Evolutionary conservation across 192 early-diverging fungal genomes (phyloP), one percentile per base, ranked within the genome.

Genomic region (Phycomyces nitens): DNA sequence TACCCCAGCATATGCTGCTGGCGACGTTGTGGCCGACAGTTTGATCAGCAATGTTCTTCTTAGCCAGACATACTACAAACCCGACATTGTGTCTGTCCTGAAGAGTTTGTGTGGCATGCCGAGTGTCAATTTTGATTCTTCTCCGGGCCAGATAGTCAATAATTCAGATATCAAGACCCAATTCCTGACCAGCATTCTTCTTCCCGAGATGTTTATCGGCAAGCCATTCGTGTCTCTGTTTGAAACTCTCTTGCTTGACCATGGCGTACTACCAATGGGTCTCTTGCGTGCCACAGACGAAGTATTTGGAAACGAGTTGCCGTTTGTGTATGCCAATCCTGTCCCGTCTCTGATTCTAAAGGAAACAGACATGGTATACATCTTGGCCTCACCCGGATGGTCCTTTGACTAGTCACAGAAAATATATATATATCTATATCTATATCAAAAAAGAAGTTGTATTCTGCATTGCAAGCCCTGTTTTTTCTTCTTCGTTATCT

Each of bases 261-360:
- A 80, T 34, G 84, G 80, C 6, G 74, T 85, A 4, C 49, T 89
- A 22, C 77, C 84, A 0, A 61, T 89, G 43, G 85, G 85, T 0
- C 43, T 81, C 5, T 74, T 75, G 24, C 69, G 80, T 7, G 72
- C 69, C 0, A 65, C 77, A 1, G 77, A 79, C 53, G 44, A 56
- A 2, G 68, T 69, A 1, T 53, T 76, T n/a, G 76, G 80, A 8
- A 88, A 89, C 69, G 74, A 72, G 38, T 55, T 82, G 6, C 85
- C 88, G 0, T 89, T 84, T 73, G 83, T 89, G 5, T 84, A 82
- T 69, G 84, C 83, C 0, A 89, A 89, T 60, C 88, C 88, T 10
- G 64, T 84, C 12, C 72, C 82, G 26, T 76, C 72, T 1, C 70
- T 87, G 21, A 49, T 86, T 9, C 41, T 88, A 58, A 80, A 75